Evolutionary conservation across 305 asterid genomes (phyloP).

Genomic region (Solanum hybrid): DNA sequence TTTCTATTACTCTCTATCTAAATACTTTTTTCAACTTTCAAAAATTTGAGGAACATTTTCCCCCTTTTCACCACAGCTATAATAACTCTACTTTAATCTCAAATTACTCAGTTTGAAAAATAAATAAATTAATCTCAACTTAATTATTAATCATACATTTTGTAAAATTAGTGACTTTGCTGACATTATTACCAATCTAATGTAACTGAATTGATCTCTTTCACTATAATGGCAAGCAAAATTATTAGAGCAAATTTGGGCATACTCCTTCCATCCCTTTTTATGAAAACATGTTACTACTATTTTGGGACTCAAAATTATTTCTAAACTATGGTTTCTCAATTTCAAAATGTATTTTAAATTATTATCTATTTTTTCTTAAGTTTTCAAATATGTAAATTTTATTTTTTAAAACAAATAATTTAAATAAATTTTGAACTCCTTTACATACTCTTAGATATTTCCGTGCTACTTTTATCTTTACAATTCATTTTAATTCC

Average conservation of each 20-base stretch:
- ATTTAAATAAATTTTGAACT: too few species aligned
- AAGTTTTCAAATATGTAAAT: too few species aligned
- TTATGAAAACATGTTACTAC: background rate
- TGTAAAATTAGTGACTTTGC: background rate
- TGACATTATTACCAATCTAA: background rate
- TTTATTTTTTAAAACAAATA: too few species aligned
- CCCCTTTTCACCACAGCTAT: background rate
- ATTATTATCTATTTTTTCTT: background rate
- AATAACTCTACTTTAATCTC: background rate
- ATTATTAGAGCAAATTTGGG: background rate
- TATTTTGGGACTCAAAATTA: background rate
- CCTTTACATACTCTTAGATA: too few species aligned
- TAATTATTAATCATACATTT: background rate
- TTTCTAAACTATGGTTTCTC: background rate
- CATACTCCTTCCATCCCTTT: background rate
- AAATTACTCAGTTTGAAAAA: background rate
- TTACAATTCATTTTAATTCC: too few species aligned
- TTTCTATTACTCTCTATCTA: background rate
- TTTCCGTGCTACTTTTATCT: too few species aligned
- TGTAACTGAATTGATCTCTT: background rate
- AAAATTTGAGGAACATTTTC: background rate
- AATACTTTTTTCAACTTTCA: background rate
- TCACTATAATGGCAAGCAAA: background rate
- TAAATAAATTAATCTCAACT: background rate
- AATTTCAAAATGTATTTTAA: background rate